A percentile compares a stretch with the other conserved stretches of the same genome.
Conservation (phyloP, 202 grass and related monocot species). For the Elaeis oleifera region DNA sequence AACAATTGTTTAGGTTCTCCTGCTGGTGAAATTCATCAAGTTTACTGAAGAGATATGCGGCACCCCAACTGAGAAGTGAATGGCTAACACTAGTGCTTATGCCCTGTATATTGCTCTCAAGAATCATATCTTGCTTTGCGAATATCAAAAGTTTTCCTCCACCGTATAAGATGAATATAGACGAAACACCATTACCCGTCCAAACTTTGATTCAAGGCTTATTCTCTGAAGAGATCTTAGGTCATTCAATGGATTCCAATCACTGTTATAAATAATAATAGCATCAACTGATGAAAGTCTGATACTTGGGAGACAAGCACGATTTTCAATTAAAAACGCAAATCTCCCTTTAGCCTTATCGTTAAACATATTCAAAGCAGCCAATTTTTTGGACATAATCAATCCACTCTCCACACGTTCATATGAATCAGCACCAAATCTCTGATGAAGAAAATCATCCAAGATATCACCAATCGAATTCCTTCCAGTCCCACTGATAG, state of each 20-base stretch:
- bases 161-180: conserved; percentile 72
- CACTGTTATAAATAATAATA: conserved; percentile 74
- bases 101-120: conserved; percentile 62
- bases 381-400: conserved; percentile 45
- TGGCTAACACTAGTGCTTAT: conserved; percentile 57
- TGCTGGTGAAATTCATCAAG: conserved; percentile 55
- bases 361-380: conserved; percentile 79
- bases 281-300: conserved; percentile 78
- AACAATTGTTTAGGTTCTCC: conserved; percentile 26
- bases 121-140: conserved; percentile 59
- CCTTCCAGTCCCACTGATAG: conserved; percentile 46
- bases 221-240: conserved; percentile 62
- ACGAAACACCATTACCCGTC: conserved; percentile 54
- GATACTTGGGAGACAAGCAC: conserved; percentile 75
- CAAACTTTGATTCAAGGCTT: conserved; percentile 53
- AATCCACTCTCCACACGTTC: conserved; percentile 68
- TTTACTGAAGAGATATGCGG: conserved; percentile 50
- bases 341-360: conserved; percentile 70
- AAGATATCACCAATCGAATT: conserved; percentile 81
- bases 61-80: conserved; percentile 88
- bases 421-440: conserved; percentile 76
- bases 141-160: conserved; percentile 76
- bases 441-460: conserved; percentile 87
- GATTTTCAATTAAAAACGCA: conserved; percentile 79
- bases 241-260: conserved; percentile 90